These are phyloP conservation scores for Moricandia arvensis DNA, from an alignment of 345 rosid genomes.

Conservation along the genomic window DNA sequence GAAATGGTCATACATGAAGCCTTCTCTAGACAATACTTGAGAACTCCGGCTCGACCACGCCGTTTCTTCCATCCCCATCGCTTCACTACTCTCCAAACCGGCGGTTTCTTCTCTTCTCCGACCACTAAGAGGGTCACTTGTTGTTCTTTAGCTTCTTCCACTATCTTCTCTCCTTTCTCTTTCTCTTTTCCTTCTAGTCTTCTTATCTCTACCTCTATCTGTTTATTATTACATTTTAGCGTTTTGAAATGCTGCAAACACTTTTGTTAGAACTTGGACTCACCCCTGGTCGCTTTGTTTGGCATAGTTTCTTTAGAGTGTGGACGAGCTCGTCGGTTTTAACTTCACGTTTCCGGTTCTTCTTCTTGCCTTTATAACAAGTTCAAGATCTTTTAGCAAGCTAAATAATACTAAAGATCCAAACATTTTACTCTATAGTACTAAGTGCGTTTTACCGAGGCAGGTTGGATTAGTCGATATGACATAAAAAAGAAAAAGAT, in stretches of 20 bases:
- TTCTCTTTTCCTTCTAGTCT: constrained; percentile 54
- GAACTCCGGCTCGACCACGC: constrained; percentile 43
- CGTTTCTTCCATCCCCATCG: constrained; percentile 52
- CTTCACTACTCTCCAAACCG: constrained; percentile 54
- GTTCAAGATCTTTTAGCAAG: not conserved
- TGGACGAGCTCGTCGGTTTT: constrained; percentile 53
- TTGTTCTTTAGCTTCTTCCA: constrained; percentile 69
- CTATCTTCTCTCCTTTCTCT: constrained; percentile 63
- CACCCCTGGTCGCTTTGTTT: constrained; percentile 67
- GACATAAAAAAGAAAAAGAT: not conserved
- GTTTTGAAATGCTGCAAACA: constrained; percentile 10
- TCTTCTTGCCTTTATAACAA: constrained; percentile 32
- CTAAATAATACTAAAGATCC: not conserved
- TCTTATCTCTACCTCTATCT: constrained; percentile 61
- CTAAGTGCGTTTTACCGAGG: not conserved
- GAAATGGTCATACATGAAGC: constrained; percentile 82
- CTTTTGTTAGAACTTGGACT: constrained; percentile 27
- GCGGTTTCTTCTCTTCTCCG: constrained; percentile 63
- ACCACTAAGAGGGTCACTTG: constrained; percentile 60
- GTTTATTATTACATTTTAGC: not conserved
- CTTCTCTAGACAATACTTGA: constrained; percentile 69
- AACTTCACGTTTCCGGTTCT: constrained; percentile 40
- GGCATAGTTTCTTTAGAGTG: constrained; percentile 58
- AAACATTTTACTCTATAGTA: not conserved
- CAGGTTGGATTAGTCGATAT: not conserved